A percentile compares a stretch with the other conserved stretches of the same genome.
Evolutionary conservation across 2,329 filamentous ascomycete genomes (phyloP).

Genomic region (Chrysoporthe deuterocubensis): DNA sequence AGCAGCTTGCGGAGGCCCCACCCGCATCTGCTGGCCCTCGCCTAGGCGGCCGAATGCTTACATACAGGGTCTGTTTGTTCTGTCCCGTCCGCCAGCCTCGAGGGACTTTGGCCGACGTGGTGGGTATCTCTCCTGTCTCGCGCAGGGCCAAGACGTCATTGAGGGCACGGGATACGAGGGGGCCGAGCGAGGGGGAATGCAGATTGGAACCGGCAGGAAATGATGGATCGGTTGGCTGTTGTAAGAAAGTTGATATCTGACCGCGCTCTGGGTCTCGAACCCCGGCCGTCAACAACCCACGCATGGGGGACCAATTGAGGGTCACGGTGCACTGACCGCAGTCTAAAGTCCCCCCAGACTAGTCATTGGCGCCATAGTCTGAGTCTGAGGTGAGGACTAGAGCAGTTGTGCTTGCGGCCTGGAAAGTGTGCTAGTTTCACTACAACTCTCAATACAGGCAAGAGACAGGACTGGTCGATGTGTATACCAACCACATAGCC

Average conservation of each 20-base stretch:
- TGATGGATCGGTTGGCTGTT: background rate
- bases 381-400: background rate
- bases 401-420: no score
- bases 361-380: background rate
- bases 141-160: no score
- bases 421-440: background rate
- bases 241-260: slow-evolving; percentile 26
- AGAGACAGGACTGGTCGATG: background rate
- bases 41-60: no score
- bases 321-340: background rate
- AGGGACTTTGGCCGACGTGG: no score
- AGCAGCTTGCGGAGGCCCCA: background rate
- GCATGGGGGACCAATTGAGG: background rate
- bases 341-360: background rate
- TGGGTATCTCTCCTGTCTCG: no score
- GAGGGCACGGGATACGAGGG: background rate
- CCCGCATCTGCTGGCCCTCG: background rate
- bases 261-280: background rate
- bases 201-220: background rate
- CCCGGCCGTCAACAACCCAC: background rate
- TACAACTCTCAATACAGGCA: background rate
- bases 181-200: background rate
- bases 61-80: no score
- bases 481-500: background rate
- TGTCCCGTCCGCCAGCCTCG: no score